phyloP scores from a whole-genome alignment of 768 basidiomycete species.

The Kwoniella dejecticola region DNA sequence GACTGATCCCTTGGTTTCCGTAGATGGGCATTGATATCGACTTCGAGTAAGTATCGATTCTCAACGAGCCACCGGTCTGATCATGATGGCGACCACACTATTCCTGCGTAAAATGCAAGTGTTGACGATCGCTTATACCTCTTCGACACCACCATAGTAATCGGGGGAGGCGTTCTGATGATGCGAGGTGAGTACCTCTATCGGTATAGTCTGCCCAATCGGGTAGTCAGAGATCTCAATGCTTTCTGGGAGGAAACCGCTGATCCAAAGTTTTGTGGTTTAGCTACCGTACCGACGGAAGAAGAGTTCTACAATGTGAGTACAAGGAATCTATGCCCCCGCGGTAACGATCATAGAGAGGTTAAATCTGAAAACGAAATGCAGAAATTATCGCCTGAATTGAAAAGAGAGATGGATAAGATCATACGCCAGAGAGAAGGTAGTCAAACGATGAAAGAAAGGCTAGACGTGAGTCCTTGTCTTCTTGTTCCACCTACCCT shows the following conservation, averaged over 20 bases:
- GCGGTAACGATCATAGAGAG: too few relatives aligned
- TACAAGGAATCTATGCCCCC: slow-evolving; percentile 2
- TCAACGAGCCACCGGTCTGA: background rate
- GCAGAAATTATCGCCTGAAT: slow-evolving; percentile 51
- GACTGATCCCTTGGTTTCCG: background rate
- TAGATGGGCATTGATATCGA: slow-evolving; percentile 30
- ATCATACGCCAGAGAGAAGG: slow-evolving; percentile 45
- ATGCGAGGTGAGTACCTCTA: slow-evolving; percentile 43
- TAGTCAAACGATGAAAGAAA: slow-evolving; percentile 30
- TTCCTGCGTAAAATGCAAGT: background rate
- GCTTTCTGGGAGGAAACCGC: too few relatives aligned
- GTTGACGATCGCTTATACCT: background rate
- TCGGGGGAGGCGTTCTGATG: slow-evolving; percentile 43
- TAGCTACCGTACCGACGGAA: slow-evolving; percentile 49
- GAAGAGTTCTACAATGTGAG: slow-evolving; percentile 53
- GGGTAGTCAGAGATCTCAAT: background rate
- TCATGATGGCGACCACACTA: too few relatives aligned
- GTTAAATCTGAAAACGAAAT: too few relatives aligned
- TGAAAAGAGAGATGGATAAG: slow-evolving; percentile 51
- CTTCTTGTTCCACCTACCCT: background rate
- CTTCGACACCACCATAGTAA: slow-evolving; percentile 15
- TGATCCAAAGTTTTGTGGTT: background rate
- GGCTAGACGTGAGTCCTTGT: slow-evolving; percentile 33
- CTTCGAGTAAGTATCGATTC: slow-evolving; percentile 20
- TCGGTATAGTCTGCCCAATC: background rate